Percentiles rank a stretch among this genome's conserved stretches.
Evolutionary conservation across 306 rosid species (phyloP).

Genomic region (Vigna nakashimae): DNA sequence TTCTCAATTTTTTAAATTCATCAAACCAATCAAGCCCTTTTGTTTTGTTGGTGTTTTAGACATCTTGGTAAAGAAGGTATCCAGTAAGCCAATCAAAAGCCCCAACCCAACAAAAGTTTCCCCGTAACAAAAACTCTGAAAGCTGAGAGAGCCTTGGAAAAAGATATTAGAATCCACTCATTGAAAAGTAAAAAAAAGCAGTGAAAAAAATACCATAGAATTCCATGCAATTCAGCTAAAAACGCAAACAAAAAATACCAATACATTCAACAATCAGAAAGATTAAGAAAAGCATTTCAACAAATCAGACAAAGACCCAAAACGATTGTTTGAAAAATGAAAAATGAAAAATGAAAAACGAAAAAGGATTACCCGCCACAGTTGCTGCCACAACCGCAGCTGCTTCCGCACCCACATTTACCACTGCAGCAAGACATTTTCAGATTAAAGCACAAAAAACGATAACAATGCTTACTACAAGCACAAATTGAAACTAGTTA

Average conservation of each 20-base stretch:
- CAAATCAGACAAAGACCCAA: too few species aligned
- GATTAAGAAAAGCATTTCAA: not conserved
- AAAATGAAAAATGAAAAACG: not conserved
- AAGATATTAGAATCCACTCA: not conserved
- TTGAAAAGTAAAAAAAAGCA: too few species aligned
- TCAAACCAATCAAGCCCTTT: not conserved
- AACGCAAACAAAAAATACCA: not conserved
- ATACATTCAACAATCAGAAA: not conserved
- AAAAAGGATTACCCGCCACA: conserved; percentile 34
- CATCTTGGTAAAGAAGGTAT: not conserved
- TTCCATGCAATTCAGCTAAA: not conserved
- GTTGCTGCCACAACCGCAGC: conserved; percentile 64
- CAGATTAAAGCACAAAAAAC: not conserved
- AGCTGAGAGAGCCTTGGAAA: too few species aligned
- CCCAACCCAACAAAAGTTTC: not conserved
- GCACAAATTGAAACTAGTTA: not conserved
- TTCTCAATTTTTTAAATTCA: too few species aligned
- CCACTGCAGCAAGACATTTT: conserved; percentile 66
- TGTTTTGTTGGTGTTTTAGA: not conserved
- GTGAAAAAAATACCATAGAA: too few species aligned
- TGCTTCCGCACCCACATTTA: conserved; percentile 65
- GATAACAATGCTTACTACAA: too few species aligned
- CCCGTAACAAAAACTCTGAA: not conserved
- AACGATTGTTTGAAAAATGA: not conserved
- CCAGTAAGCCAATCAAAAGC: not conserved